phyloP scores from a whole-genome alignment of 2,329 filamentous ascomycete species.

The Aureobasidium melanogenum region DNA sequence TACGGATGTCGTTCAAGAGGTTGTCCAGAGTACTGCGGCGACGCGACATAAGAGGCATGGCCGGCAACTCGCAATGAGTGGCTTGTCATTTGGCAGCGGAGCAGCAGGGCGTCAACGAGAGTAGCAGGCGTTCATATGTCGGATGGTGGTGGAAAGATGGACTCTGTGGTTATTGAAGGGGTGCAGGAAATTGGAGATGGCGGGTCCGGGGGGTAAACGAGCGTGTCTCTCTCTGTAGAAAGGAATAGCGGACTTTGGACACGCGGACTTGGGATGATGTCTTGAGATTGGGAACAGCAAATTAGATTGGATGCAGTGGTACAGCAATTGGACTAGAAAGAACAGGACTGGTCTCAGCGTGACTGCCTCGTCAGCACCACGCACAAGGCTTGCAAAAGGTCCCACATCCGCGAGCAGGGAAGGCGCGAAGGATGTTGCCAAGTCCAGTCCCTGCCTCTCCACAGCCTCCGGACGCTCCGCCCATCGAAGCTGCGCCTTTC shows the following conservation, averaged over 20 bases:
- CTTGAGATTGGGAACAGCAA: neutral
- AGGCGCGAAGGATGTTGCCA: slow-evolving; percentile 1
- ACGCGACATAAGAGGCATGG: slow-evolving; percentile 27
- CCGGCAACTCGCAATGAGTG: slow-evolving; percentile 13
- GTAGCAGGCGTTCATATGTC: slow-evolving; percentile 6
- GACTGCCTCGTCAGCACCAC: slow-evolving; percentile 4
- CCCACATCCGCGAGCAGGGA: neutral
- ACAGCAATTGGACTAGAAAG: neutral
- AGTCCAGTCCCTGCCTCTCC: neutral
- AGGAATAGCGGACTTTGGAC: neutral
- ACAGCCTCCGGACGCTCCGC: neutral
- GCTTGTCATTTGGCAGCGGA: slow-evolving; percentile 4
- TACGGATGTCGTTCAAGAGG: slow-evolving; percentile 14
- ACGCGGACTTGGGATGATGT: neutral
- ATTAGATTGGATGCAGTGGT: neutral
- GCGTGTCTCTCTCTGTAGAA: neutral
- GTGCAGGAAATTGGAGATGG: slow-evolving; percentile 8
- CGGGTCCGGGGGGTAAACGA: slow-evolving; percentile 6
- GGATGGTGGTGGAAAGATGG: neutral
- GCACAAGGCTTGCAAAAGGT: slow-evolving; percentile 3
- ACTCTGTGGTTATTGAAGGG: neutral
- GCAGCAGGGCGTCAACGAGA: neutral
- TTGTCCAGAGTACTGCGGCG: slow-evolving; percentile 37
- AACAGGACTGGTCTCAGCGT: neutral
- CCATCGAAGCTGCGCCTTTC: neutral